Evolutionary conservation across 768 basidiomycete species (phyloP).

Genomic region (Boletus eberwhitei): DNA sequence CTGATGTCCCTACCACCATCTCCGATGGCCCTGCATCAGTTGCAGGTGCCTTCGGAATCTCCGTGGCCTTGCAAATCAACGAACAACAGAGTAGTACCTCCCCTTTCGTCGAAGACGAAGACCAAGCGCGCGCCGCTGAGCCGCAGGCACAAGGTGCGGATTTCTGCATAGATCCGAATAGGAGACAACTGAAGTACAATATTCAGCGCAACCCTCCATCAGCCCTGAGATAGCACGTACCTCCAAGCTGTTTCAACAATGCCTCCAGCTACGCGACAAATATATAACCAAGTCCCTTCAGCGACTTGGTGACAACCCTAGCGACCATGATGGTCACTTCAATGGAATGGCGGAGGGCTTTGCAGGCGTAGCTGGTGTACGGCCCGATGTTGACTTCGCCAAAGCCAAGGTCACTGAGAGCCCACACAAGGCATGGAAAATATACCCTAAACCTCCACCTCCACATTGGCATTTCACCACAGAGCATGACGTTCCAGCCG

Average conservation of each 20-base stretch:
- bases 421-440: constrained; percentile 67
- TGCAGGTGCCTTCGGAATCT: constrained; percentile 39
- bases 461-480: constrained; percentile 93
- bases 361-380: constrained; percentile 64
- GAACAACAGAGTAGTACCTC: constrained; percentile 11
- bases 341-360: constrained; percentile 59
- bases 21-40: constrained; percentile 30
- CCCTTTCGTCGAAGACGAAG: constrained; percentile 36
- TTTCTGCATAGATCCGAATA: neutral
- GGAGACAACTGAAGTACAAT: constrained; percentile 2
- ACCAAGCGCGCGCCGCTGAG: constrained; percentile 32
- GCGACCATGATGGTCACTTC: constrained; percentile 83
- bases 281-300: constrained; percentile 88
- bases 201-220: constrained; percentile 23
- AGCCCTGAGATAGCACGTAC: constrained; percentile 50
- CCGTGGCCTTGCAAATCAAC: constrained; percentile 26
- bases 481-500: constrained; percentile 43
- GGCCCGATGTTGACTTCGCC: constrained; percentile 51
- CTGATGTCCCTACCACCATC: constrained; percentile 41
- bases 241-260: constrained; percentile 73
- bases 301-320: constrained; percentile 91
- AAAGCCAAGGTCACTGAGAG: constrained; percentile 23
- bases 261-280: constrained; percentile 91
- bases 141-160: constrained; percentile 32
- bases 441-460: constrained; percentile 90